phyloP scores from a whole-genome alignment of 1,139 yeast genomes.

The Pichia terricola region DNA sequence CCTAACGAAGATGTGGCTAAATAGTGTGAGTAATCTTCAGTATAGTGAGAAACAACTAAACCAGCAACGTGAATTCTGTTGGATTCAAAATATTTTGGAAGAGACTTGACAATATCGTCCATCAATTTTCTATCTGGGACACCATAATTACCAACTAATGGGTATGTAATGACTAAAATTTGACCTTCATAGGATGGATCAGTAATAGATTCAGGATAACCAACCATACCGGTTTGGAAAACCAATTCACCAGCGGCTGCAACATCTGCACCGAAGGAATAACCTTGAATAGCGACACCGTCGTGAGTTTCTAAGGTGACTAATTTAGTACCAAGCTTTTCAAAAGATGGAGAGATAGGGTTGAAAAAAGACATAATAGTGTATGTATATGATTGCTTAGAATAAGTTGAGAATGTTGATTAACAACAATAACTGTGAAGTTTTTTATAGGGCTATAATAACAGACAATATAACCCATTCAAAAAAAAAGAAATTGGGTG shows the following conservation, averaged over 20 bases:
- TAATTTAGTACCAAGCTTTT: slow-evolving; percentile 28
- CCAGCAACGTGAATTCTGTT: slow-evolving; percentile 92
- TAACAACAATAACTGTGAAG: neutral
- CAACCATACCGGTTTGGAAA: slow-evolving; percentile 99
- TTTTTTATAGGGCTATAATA: neutral
- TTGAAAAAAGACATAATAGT: slow-evolving; percentile 11
- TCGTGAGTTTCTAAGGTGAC: slow-evolving; percentile 88
- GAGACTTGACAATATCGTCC: slow-evolving; percentile 65
- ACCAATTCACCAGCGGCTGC: slow-evolving; percentile 95
- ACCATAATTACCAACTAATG: slow-evolving; percentile 97
- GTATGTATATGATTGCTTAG: too few species aligned
- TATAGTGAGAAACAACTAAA: slow-evolving; percentile 92
- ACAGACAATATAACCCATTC: neutral
- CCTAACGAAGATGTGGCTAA: slow-evolving; percentile 90
- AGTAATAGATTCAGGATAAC: slow-evolving; percentile 96
- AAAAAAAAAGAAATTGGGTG: neutral
- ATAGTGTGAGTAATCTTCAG: slow-evolving; percentile 91
- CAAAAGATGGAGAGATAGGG: slow-evolving; percentile 16
- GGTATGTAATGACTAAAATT: slow-evolving; percentile 91
- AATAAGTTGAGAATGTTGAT: neutral
- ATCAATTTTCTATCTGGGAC: slow-evolving; percentile 79
- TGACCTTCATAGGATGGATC: slow-evolving; percentile 99
- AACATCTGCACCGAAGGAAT: slow-evolving; percentile 91
- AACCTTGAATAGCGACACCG: slow-evolving; percentile 87
- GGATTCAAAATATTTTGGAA: slow-evolving; percentile 93